Evolutionary conservation across 202 grass and related monocot genomes (phyloP).

Genomic region (Zoysia matrella): DNA sequence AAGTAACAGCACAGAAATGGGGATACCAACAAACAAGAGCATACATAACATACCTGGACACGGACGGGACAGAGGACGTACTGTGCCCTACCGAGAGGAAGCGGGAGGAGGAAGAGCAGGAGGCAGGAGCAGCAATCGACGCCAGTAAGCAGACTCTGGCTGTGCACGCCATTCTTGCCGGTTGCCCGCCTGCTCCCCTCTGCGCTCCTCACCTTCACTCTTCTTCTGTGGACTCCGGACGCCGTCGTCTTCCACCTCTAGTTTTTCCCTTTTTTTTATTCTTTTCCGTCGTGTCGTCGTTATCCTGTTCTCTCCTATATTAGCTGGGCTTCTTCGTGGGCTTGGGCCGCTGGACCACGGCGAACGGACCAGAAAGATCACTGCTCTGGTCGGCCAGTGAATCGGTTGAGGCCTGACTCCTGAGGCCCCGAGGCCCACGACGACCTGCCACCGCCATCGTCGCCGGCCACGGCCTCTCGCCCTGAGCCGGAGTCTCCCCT

Average conservation of each 20-base stretch:
- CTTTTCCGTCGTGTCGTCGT: constrained; percentile 28
- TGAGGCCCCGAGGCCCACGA: constrained; percentile 46
- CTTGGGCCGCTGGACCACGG: constrained; percentile 30
- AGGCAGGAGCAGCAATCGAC: constrained; percentile 9
- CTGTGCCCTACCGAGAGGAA: constrained; percentile 21
- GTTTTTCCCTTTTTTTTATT: neutral
- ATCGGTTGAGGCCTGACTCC: constrained; percentile 28
- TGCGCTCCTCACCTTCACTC: neutral
- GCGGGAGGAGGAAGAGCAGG: constrained; percentile 6
- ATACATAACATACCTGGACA: constrained; percentile 32
- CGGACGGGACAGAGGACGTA: constrained; percentile 33
- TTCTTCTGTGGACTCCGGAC: constrained; percentile 41
- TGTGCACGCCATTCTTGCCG: constrained; percentile 57
- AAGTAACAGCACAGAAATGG: neutral
- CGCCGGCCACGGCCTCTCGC: constrained; percentile 44
- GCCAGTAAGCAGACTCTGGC: constrained; percentile 20
- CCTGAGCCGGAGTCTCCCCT: constrained; percentile 44
- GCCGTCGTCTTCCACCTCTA: constrained; percentile 50
- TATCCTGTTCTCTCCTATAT: constrained; percentile 20
- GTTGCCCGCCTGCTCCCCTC: too few relatives aligned
- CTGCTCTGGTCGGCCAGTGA: neutral
- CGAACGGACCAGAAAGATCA: neutral
- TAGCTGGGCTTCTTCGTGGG: neutral
- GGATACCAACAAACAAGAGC: constrained; percentile 15
- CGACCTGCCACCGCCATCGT: constrained; percentile 41